Percentiles rank a stretch among this genome's conserved stretches.
Conservation (phyloP, 257 asterid species). For the Ligustrum vulgare region DNA sequence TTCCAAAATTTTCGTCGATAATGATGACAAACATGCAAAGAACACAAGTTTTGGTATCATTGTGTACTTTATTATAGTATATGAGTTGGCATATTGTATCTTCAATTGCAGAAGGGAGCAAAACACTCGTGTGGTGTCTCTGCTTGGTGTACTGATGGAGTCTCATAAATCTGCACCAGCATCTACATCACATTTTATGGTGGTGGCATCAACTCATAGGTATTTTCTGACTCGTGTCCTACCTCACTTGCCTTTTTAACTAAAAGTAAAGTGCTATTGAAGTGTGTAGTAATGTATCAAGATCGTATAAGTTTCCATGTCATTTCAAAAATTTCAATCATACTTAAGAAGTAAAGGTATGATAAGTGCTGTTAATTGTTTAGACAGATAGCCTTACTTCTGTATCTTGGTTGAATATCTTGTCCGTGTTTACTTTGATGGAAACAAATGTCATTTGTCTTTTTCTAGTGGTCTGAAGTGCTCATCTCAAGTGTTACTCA, state of each 20-base stretch:
- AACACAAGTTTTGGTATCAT: too few species aligned
- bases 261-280: too few species aligned
- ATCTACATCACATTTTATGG: conserved; percentile 68
- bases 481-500: not conserved
- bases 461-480: not conserved
- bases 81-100: conserved; percentile 12
- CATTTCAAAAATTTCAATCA: not conserved
- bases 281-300: too few species aligned
- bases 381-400: not conserved
- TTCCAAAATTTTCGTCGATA: not conserved
- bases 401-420: conserved; percentile 1
- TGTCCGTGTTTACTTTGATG: not conserved
- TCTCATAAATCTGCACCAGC: conserved; percentile 46
- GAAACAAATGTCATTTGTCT: not conserved
- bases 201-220: conserved; percentile 97
- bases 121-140: conserved; percentile 80
- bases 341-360: not conserved
- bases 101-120: conserved; percentile 74
- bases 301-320: not conserved
- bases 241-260: too few species aligned
- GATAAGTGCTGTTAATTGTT: not conserved
- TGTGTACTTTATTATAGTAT: too few species aligned
- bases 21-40: not conserved
- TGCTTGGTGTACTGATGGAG: conserved; percentile 87
- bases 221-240: conserved; percentile 10